A percentile compares a stretch with the other conserved stretches of the same genome.
These are phyloP conservation scores for Zymoseptoria tritici DNA, from an alignment of 2,329 filamentous ascomycete species.

Conservation along the genomic window DNA sequence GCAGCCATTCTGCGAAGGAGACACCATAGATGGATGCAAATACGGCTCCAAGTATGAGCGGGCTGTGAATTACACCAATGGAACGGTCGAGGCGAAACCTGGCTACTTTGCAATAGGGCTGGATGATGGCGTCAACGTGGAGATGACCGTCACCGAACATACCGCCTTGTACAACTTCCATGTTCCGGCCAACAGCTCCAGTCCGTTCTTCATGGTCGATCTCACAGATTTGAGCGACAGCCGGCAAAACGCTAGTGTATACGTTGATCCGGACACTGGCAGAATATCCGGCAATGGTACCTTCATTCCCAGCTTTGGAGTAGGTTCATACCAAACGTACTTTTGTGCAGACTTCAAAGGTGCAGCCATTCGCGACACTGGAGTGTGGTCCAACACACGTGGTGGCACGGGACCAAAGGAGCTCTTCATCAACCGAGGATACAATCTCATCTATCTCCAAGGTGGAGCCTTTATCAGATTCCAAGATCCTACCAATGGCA, in stretches of 20 bases:
- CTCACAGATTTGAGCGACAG: slow-evolving; percentile 50
- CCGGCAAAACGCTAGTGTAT: slow-evolving; percentile 44
- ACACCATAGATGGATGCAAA: slow-evolving; percentile 35
- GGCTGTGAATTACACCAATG: slow-evolving; percentile 41
- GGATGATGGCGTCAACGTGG: slow-evolving; percentile 47
- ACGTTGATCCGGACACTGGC: slow-evolving; percentile 44
- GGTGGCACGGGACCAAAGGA: slow-evolving; percentile 38
- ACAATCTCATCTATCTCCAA: slow-evolving; percentile 26
- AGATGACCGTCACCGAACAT: slow-evolving; percentile 54
- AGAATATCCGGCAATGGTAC: slow-evolving; percentile 51
- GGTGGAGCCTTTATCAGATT: slow-evolving; percentile 27
- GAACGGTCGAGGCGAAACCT: slow-evolving; percentile 46
- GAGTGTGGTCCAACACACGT: slow-evolving; percentile 49
- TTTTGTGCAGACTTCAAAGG: slow-evolving; percentile 54
- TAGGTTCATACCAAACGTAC: slow-evolving; percentile 49
- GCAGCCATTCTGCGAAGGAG: slow-evolving; percentile 21
- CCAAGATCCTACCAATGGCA: slow-evolving; percentile 6
- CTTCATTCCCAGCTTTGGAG: slow-evolving; percentile 54
- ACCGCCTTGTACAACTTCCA: slow-evolving; percentile 53
- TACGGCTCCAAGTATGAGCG: slow-evolving; percentile 44
- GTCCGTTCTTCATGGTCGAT: slow-evolving; percentile 52
- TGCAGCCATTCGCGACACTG: slow-evolving; percentile 45
- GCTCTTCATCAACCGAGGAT: slow-evolving; percentile 24
- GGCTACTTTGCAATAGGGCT: slow-evolving; percentile 54
- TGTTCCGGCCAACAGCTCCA: slow-evolving; percentile 32